A percentile compares a stretch with the other conserved stretches of the same genome.
phyloP scores from a whole-genome alignment of 75 land plant genomes.

The Selaginella moellendorffii region DNA sequence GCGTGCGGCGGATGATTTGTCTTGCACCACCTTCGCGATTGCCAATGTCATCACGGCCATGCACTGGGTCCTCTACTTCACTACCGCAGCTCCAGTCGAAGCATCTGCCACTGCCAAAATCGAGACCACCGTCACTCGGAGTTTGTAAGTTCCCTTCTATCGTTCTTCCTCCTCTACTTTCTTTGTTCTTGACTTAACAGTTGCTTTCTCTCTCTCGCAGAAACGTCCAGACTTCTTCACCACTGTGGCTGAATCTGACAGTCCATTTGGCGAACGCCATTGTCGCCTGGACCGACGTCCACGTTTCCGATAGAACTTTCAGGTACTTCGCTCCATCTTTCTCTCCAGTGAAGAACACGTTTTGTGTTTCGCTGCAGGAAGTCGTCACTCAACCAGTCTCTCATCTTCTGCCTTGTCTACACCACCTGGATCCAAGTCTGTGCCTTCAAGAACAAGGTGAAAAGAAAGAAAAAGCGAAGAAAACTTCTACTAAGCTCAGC shows the following conservation, averaged over 20 bases:
- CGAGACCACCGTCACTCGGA: no score
- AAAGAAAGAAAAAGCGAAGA: neutral
- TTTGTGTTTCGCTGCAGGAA: slow-evolving; percentile 12
- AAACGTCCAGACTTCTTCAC: no score
- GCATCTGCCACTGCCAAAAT: neutral
- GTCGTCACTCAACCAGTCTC: slow-evolving; percentile 5
- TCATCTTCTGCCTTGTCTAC: slow-evolving; percentile 13
- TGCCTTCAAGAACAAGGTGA: slow-evolving; percentile 20
- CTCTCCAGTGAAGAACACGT: no score
- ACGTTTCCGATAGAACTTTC: slow-evolving; percentile 18
- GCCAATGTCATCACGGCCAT: slow-evolving; percentile 26
- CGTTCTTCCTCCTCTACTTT: no score
- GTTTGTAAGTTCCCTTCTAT: no score
- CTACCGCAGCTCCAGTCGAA: slow-evolving; percentile 15
- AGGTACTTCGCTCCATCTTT: no score
- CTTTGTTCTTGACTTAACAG: no score
- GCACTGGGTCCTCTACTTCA: slow-evolving; percentile 19
- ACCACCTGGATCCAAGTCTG: slow-evolving; percentile 17
- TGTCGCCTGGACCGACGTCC: slow-evolving; percentile 26
- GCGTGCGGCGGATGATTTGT: slow-evolving; percentile 22
- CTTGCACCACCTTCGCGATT: slow-evolving; percentile 28
- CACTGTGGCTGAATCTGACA: slow-evolving; percentile 16
- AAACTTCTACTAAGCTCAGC: no score
- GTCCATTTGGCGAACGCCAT: slow-evolving; percentile 20
- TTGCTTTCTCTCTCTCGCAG: no score